Base-by-base conservation (phyloP, 1,284 basidiomycete genomes). In the Ustilago shanxiensis region DNA sequence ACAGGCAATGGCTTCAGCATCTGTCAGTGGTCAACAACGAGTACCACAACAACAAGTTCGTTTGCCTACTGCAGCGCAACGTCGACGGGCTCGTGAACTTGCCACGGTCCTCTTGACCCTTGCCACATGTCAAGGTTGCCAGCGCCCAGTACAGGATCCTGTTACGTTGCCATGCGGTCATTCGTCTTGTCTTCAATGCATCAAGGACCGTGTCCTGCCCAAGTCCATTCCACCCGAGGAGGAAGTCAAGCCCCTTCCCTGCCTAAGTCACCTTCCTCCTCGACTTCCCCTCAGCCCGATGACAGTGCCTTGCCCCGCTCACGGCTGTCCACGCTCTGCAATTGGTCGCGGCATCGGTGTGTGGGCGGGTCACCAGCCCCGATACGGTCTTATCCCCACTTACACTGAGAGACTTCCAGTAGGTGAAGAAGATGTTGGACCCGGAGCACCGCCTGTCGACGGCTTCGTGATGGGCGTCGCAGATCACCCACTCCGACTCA, bases 121-220 rank as follows among this genome's bases (percentile, higher is more conserved):
- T 16, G 66, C 69, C 24, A 68, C 57, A 10, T 83, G 81, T 57
- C 56, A 70, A n/a, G 72, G 45, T 18, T 83, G 81, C 60, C 35
- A 45, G 5, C 59, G 69, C 13, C 70, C 80, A 8, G 59, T 80
- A 10, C 55, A 60, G n/a, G 79, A 82, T 24, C 79, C 81, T 2
- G 61, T 83, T 45, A 80, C 81, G 6, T 60, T 83, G 0, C 80
- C 81, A 2, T 83, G 81, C 56, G 81, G 80, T n/a, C 81, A 83
- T 59, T 75, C 78, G 7, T 65, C 79, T 0, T 83, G 81, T 63
- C 47, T 79, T n/a, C 70, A 71, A 24, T 83, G 81, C 49, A 77
- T 79, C 72, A 74, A 70, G 47, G 58, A 63, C 47, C 54, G 50
- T 7, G 54, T 66, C 7, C 39, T 69, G 51, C 69, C 65, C 37